These are phyloP conservation scores for Rhazya stricta DNA, from an alignment of 257 asterid genomes.

Conservation along the genomic window DNA sequence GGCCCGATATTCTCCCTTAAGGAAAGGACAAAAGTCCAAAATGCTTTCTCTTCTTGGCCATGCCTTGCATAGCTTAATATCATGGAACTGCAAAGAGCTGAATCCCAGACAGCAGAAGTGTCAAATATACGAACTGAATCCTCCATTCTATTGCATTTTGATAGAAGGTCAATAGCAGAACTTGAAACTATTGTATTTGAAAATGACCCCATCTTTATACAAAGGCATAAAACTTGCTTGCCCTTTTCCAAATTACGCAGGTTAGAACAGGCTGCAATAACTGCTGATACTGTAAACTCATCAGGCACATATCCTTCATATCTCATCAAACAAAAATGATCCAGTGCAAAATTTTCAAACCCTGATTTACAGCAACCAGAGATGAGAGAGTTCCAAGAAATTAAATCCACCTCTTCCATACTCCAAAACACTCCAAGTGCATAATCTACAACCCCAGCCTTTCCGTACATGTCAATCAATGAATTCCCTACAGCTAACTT, in stretches of 20 bases:
- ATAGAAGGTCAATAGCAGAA: slow-evolving; percentile 62
- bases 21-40: slow-evolving; percentile 38
- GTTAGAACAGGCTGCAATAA: slow-evolving; percentile 49
- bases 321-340: slow-evolving; percentile 42
- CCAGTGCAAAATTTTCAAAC: slow-evolving; percentile 34
- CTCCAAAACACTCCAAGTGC: slow-evolving; percentile 47
- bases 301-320: slow-evolving; percentile 35
- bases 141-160: slow-evolving; percentile 63
- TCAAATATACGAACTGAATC: slow-evolving; percentile 40
- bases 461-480: slow-evolving; percentile 61
- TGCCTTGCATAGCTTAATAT: slow-evolving; percentile 56
- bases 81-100: slow-evolving; percentile 54
- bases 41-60: slow-evolving; percentile 37
- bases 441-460: slow-evolving; percentile 51
- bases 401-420: slow-evolving; percentile 53
- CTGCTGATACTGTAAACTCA: slow-evolving; percentile 48
- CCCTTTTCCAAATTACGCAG: slow-evolving; percentile 56
- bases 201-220: slow-evolving; percentile 51
- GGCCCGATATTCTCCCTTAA: slow-evolving; percentile 42
- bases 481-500: slow-evolving; percentile 61
- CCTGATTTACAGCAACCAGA: slow-evolving; percentile 52
- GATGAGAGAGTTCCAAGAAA: slow-evolving; percentile 75
- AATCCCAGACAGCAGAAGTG: slow-evolving; percentile 36
- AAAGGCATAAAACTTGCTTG: slow-evolving; percentile 45
- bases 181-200: slow-evolving; percentile 53